Base-by-base conservation (phyloP, 306 rosid species). In the Cyclanthera cordifolia region DNA sequence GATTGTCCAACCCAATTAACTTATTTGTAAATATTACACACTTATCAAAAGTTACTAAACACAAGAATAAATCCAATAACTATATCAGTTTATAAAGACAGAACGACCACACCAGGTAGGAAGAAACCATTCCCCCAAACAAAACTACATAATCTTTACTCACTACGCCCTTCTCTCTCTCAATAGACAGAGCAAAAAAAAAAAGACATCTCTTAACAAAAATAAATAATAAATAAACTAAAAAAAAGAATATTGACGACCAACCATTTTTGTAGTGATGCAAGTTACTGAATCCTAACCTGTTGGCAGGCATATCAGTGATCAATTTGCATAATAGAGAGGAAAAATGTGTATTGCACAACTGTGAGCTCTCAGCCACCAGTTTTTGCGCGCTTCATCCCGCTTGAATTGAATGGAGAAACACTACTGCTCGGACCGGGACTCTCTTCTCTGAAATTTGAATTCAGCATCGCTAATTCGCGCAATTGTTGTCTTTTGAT, bases 21-120 rank as follows among this genome's bases (percentile, higher is more conserved):
- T n/a, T n/a, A n/a, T n/a, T n/a, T n/a, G n/a, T 21, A 19, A 64
- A 64, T 24, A 66, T 24, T 66, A 66, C 90, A 86, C 88, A 79
- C 85, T 82, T 77, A 71, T 72, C 78, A 79, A 79, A 70, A 78
- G 84, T 83, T 75, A 81, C 85, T 82, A 74, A n/a, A 80, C 83
- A 80, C 90, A 91, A 83, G 96, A 91, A 91, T 91, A 86, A 91
- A 91, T 91, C 87, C 96, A 91, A 91, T 91, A 89, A 86, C 79
- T 83, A 82, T 78, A 86, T 19, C 78, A 75, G 80, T 76, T 79
- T 77, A 71, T 79, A n/a, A 81, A 52, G 48, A 70, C 64, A 69
- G 77, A 80, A 77, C 82, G 76, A 83, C 78, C 82, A 81, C 79
- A 83, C n/a, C n/a, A n/a, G n/a, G n/a, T n/a, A n/a, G n/a, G n/a